Evolutionary conservation across 202 grass and related monocot species (phyloP).

Genomic region (Zizania palustris): DNA sequence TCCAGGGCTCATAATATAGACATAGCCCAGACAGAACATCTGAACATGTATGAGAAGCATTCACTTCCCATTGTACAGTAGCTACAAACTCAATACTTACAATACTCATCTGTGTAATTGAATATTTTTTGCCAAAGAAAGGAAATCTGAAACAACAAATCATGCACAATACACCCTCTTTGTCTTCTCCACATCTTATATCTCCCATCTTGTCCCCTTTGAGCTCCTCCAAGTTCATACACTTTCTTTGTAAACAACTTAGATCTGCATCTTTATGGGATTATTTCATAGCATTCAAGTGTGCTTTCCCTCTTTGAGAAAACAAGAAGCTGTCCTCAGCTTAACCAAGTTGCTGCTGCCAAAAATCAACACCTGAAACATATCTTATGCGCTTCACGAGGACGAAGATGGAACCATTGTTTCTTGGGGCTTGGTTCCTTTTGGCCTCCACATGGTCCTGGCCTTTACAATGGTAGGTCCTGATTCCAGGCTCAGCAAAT

Average conservation of each 20-base stretch:
- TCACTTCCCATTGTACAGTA: constrained; percentile 33
- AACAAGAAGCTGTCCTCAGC: constrained; percentile 1
- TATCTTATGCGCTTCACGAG: constrained; percentile 31
- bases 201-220: constrained; percentile 17
- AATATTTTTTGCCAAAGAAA: constrained; percentile 34
- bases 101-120: constrained; percentile 43
- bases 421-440: constrained; percentile 45
- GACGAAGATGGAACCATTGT: constrained; percentile 20
- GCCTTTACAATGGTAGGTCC: constrained; percentile 73
- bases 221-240: constrained; percentile 33
- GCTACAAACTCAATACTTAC: constrained; percentile 61
- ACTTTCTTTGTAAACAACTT: constrained; percentile 23
- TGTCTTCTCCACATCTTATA: not conserved
- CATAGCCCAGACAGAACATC: constrained; percentile 44
- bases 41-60: constrained; percentile 36
- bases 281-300: constrained; percentile 29
- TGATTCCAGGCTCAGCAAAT: constrained; percentile 80
- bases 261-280: not conserved
- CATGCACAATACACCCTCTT: constrained; percentile 22
- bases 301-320: constrained; percentile 36
- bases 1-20: constrained; percentile 51
- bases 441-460: constrained; percentile 71
- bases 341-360: constrained; percentile 26
- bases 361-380: constrained; percentile 30
- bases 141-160: constrained; percentile 35